Evolutionary conservation across 1,284 basidiomycete species (phyloP), one percentile per base, ranked within the genome.

Genomic region (Tilletia horrida): DNA sequence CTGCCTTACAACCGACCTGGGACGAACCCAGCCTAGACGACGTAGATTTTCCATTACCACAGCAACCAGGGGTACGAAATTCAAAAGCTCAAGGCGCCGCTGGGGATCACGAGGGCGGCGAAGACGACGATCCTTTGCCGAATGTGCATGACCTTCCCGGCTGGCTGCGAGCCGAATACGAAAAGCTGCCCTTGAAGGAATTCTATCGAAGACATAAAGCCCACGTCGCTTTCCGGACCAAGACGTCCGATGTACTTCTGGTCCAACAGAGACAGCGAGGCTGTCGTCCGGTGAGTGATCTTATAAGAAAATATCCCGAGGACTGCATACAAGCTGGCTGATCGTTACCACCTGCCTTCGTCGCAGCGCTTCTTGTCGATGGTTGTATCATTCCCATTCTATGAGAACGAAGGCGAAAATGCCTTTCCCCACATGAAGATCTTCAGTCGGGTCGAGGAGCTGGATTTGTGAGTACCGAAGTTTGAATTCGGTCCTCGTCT

Each of bases 361-460:
- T 23, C 43, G 16, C 45, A 48, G 45, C 55, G 55, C 2, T 31
- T 59, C 27, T n/a, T 80, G 14, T 76, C 73, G 69, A 64, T 80
- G 48, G 73, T 80, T 66, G 69, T 80, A 65, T 71, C 72, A 50
- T 67, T 78, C 18, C 78, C 78, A 1, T 59, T 80, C 63, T 77
- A 71, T 55, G 78, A 78, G 64, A 76, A 80, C 65, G 76, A 80
- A 48, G 74, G 73, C 40, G 73, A 72, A 13, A 72, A 71, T 3
- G 68, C 76, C 3, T 80, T 80, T 66, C 65, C 74, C 13, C 66
- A 68, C 25, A 76, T 80, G 75, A 63, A 71, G 29, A 69, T 78
- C 52, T 78, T 76, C 73, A 71, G 73, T n/a, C 65, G 75, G 8
- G 75, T 76, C 2, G 71, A 80, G 59, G 75, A 80, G 64, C 72